A percentile compares a stretch with the other conserved stretches of the same genome.
Evolutionary conservation across 1,284 basidiomycete genomes (phyloP).

Genomic region (Clitocybe nebularis): DNA sequence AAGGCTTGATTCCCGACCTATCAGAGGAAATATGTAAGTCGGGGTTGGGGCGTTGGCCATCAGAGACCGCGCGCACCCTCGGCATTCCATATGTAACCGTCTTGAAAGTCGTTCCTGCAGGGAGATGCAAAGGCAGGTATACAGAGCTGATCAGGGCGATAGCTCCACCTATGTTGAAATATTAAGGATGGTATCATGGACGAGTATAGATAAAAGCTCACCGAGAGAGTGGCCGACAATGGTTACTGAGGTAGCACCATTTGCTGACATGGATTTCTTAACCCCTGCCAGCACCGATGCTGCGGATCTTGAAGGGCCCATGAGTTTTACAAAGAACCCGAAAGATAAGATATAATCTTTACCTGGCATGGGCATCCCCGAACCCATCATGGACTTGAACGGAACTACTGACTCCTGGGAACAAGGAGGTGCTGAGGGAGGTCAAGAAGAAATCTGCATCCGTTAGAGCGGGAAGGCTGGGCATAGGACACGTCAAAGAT

Average conservation of each 20-base stretch:
- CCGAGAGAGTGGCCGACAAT: constrained; percentile 52
- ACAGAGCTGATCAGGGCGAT: constrained; percentile 45
- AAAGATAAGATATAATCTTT: background rate
- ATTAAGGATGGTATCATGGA: background rate
- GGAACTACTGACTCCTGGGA: constrained; percentile 37
- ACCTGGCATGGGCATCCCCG: constrained; percentile 34
- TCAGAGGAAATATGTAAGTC: background rate
- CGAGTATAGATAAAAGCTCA: background rate
- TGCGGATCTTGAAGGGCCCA: constrained; percentile 18
- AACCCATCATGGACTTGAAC: constrained; percentile 41
- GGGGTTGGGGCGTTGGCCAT: background rate
- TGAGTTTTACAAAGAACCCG: background rate
- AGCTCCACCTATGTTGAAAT: constrained; percentile 33
- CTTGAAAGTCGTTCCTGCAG: constrained; percentile 33
- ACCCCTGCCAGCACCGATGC: constrained; percentile 22
- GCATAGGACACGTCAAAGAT: no score
- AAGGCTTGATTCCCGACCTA: constrained; percentile 61
- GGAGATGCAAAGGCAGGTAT: constrained; percentile 42
- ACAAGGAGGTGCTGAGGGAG: constrained; percentile 33
- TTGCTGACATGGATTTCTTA: constrained; percentile 17
- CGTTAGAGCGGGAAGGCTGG: no score
- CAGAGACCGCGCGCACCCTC: constrained; percentile 30
- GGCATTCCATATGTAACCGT: constrained; percentile 41
- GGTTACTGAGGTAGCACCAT: constrained; percentile 21
- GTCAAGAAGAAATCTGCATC: constrained; percentile 31